Evolutionary conservation across 2,329 filamentous ascomycete genomes (phyloP).

Genomic region (Colletotrichum higginsianum): DNA sequence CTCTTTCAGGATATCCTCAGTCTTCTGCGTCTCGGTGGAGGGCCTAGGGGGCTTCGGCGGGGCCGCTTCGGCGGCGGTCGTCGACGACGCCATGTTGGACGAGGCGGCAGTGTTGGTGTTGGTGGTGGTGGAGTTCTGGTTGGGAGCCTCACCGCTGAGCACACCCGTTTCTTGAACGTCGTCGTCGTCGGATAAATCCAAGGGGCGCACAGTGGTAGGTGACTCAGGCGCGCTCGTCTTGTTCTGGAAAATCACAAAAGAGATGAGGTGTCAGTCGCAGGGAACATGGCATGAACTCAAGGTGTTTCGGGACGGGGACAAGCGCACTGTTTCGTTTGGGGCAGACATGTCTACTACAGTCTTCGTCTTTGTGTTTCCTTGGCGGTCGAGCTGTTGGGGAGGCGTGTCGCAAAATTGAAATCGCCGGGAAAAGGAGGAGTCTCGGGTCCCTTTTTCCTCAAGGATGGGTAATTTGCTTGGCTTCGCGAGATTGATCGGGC

Average conservation of each 20-base stretch:
- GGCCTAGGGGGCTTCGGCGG: conserved; percentile 91
- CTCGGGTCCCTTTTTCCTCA: not conserved
- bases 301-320: conserved; percentile 46
- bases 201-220: conserved; percentile 74
- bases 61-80: conserved; percentile 56
- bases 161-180: conserved; percentile 74
- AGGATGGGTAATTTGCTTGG: conserved; percentile 25
- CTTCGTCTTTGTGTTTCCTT: not conserved
- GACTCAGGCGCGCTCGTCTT: conserved; percentile 72
- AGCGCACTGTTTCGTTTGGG: conserved; percentile 61
- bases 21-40: conserved; percentile 84
- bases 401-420: conserved; percentile 7
- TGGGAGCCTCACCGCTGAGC: conserved; percentile 58
- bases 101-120: conserved; percentile 41
- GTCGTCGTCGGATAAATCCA: conserved; percentile 78
- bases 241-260: conserved; percentile 51
- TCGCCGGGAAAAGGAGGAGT: conserved; percentile 17
- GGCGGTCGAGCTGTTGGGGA: conserved; percentile 3
- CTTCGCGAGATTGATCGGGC: conserved; percentile 38
- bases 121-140: conserved; percentile 47
- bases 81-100: conserved; percentile 53
- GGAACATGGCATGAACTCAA: conserved; percentile 41
- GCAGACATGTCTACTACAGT: conserved; percentile 57
- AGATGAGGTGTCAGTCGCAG: conserved; percentile 37
- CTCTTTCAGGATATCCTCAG: conserved; percentile 89